These are phyloP conservation scores for Xerocomellus intermedius DNA, from an alignment of 768 basidiomycete genomes.

Conservation along the genomic window DNA sequence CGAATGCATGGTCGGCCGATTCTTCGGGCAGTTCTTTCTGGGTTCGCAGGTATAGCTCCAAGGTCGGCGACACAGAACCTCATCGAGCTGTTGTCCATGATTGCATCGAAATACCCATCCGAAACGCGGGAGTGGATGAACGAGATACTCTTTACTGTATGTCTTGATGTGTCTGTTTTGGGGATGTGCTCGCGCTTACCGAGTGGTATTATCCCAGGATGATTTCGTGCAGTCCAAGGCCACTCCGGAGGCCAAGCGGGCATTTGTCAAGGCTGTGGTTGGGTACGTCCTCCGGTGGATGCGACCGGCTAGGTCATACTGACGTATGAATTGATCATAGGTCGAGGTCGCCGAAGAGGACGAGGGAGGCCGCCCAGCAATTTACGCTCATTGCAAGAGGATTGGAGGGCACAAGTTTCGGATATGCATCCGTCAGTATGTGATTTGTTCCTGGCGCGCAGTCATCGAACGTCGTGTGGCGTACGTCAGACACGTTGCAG, in stretches of 20 bases:
- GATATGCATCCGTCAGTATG: slow-evolving; percentile 69
- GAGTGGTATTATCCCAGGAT: slow-evolving; percentile 42
- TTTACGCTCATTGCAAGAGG: slow-evolving; percentile 85
- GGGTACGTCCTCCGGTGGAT: slow-evolving; percentile 43
- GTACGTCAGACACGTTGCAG: background rate
- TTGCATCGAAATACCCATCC: slow-evolving; percentile 56
- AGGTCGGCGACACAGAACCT: slow-evolving; percentile 81
- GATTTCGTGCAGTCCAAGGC: slow-evolving; percentile 76
- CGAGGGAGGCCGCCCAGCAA: slow-evolving; percentile 81
- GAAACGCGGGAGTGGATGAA: slow-evolving; percentile 69
- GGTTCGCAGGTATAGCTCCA: slow-evolving; percentile 83
- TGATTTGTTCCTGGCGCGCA: slow-evolving; percentile 20
- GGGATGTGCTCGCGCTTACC: background rate
- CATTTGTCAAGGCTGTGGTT: slow-evolving; percentile 68
- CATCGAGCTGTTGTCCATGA: slow-evolving; percentile 72
- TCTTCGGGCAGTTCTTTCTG: slow-evolving; percentile 70
- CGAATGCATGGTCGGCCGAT: slow-evolving; percentile 59
- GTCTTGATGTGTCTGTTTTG: slow-evolving; percentile 5
- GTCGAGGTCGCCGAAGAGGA: slow-evolving; percentile 69
- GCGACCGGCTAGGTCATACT: background rate
- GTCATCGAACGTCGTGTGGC: background rate
- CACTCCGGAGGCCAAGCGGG: slow-evolving; percentile 70
- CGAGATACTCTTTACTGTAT: slow-evolving; percentile 67
- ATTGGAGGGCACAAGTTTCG: slow-evolving; percentile 81
- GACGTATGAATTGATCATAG: slow-evolving; percentile 34